A percentile compares a stretch with the other conserved stretches of the same genome.
These are phyloP conservation scores for Escovopsis weberi DNA, from an alignment of 2,329 filamentous ascomycete genomes.

Conservation along the genomic window DNA sequence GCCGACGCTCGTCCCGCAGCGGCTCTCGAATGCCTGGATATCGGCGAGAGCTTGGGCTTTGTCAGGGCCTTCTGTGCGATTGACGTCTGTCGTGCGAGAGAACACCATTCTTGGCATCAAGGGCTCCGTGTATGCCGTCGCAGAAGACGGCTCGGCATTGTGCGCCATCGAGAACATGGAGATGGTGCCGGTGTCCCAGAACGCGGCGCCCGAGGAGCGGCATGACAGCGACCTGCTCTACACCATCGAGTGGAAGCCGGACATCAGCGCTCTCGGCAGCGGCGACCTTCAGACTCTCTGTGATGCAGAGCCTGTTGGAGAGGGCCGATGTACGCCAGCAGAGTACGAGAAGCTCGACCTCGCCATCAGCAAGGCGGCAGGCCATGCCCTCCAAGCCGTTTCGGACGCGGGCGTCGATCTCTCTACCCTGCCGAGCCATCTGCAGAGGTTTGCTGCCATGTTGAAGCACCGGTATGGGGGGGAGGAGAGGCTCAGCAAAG, in stretches of 20 bases:
- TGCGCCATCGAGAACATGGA: conserved; percentile 13
- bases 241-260: conserved; percentile 22
- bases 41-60: neutral
- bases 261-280: conserved; percentile 19
- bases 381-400: neutral
- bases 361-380: neutral
- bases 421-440: neutral
- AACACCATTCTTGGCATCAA: conserved; percentile 1
- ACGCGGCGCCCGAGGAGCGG: neutral
- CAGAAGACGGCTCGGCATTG: conserved; percentile 15
- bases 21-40: neutral
- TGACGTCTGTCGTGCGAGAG: neutral
- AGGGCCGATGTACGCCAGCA: conserved; percentile 10
- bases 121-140: conserved; percentile 16
- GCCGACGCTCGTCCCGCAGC: conserved; percentile 8
- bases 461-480: neutral
- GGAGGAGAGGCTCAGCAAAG: neutral
- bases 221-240: conserved; percentile 17
- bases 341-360: neutral
- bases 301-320: conserved; percentile 7
- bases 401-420: neutral
- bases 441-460: neutral
- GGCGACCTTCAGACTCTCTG: conserved; percentile 14
- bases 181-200: conserved; percentile 11
- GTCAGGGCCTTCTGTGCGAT: neutral